Evolutionary conservation across 2,329 filamentous ascomycete genomes (phyloP), one percentile per base, ranked within the genome.

Genomic region (Calonectria montana): DNA sequence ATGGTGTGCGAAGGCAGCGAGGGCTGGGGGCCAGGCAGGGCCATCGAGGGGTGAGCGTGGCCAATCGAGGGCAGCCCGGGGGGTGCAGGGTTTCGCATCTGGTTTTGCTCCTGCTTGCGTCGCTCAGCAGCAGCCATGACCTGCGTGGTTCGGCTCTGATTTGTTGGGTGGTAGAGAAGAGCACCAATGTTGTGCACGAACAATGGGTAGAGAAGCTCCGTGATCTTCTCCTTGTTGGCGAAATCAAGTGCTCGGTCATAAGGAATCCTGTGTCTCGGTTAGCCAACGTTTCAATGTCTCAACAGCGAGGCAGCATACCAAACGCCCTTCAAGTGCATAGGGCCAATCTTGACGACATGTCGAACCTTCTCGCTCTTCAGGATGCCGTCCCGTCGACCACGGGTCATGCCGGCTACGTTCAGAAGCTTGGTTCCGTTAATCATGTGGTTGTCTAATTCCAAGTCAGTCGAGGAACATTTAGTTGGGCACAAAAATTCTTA

Each of bases 151-250:
- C 94, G 89, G 75, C 87, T 94, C 81, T 95, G 93, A 82, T 98
- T 98, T 47, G 94, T 93, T 0, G 97, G 96, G 82, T 98, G 96
- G 83, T 98, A 98, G 62, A 98, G 90, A 75, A 98, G 88, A 70
- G 95, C 94, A 72, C 95, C 95, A 81, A 98, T 98, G 84, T 98
- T 97, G 84, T 98, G 96, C 45, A 98, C 97, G 82, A 99, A 99
- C 61, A 99, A 88, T 65, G 97, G 97, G 83, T 98, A 99, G 67
- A 98, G 87, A 59, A 96, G 87, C 84, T 98, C 96, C 0, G 97
- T 98, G 75, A 98, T 99, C 86, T 98, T 98, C 85, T 99, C 97
- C 89, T 98, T 98, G 87, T 99, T 99, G 76, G 97, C 97, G 82
- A 99, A 98, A 80, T 98, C 97, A 66, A 99, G 87, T n/a, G 97